Conservation (phyloP, 148 eudicot genomes). For the Euryodendron excelsum region DNA sequence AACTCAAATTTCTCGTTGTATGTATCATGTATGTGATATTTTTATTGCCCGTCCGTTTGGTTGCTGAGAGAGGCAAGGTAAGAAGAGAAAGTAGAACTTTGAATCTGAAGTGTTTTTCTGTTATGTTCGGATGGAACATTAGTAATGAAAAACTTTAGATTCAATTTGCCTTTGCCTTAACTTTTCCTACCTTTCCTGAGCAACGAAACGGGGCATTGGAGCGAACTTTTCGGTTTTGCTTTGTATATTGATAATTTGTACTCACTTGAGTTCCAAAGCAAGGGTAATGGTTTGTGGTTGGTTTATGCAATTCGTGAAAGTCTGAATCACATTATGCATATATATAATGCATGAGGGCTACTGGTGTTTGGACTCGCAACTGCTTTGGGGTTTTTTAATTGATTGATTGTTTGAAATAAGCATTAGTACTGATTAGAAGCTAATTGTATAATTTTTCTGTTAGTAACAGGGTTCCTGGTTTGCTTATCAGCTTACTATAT, state of each 20-base stretch:
- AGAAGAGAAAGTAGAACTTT: not conserved
- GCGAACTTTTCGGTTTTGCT: not conserved
- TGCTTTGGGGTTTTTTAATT: not conserved
- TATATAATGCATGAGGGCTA: not conserved
- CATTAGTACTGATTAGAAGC: not conserved
- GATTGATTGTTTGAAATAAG: not conserved
- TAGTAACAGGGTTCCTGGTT: conserved; percentile 3
- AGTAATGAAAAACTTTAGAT: not conserved
- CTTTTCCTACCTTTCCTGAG: not conserved
- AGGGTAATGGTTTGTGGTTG: not conserved
- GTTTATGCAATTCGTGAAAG: not conserved
- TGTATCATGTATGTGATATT: not conserved
- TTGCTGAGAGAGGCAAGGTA: not conserved
- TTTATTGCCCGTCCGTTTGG: not conserved
- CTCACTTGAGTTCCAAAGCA: not conserved
- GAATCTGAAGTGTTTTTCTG: not conserved
- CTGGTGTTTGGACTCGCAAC: not conserved
- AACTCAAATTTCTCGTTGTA: not conserved
- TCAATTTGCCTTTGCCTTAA: not conserved
- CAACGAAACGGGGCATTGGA: not conserved
- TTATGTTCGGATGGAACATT: not conserved
- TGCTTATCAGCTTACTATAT: conserved; percentile 15
- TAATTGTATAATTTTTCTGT: not conserved
- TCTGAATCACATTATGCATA: not conserved
- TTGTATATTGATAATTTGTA: not conserved